Evolutionary conservation across 2,329 filamentous ascomycete genomes (phyloP).

Genomic region (Exophiala oligosperma): DNA sequence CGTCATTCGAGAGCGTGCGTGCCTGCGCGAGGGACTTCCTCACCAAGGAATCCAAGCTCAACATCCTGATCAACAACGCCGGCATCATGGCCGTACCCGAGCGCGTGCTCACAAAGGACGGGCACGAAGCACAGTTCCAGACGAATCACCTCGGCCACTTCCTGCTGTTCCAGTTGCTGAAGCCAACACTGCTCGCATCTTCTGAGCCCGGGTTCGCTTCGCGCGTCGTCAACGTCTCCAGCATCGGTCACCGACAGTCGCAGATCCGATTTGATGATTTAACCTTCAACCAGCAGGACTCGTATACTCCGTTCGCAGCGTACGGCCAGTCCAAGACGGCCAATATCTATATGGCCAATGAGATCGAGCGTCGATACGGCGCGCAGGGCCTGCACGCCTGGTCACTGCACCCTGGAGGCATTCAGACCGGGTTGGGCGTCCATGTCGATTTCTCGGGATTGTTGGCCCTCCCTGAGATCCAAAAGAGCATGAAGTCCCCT

Average conservation of each 20-base stretch:
- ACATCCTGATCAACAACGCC: conserved; percentile 47
- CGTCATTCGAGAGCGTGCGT: conserved; percentile 35
- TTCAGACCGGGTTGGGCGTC: conserved; percentile 33
- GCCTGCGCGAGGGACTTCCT: conserved; percentile 32
- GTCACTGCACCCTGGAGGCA: conserved; percentile 50
- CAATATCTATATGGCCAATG: conserved; percentile 51
- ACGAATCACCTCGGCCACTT: conserved; percentile 58
- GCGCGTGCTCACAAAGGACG: conserved; percentile 42
- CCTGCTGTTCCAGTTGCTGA: conserved; percentile 54
- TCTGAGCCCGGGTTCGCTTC: conserved; percentile 41
- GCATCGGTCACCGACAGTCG: conserved; percentile 43
- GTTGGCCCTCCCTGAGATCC: conserved; percentile 16
- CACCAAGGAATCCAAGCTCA: conserved; percentile 31
- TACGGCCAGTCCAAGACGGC: conserved; percentile 54
- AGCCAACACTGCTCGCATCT: conserved; percentile 42
- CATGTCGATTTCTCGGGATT: conserved; percentile 24
- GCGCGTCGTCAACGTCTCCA: conserved; percentile 49
- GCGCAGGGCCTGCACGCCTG: conserved; percentile 43
- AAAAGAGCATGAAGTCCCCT: conserved; percentile 32
- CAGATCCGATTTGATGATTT: conserved; percentile 40
- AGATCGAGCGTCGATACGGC: conserved; percentile 52
- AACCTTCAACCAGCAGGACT: conserved; percentile 38
- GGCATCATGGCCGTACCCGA: conserved; percentile 46
- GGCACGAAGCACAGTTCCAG: conserved; percentile 54
- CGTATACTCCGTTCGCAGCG: conserved; percentile 35